Percentiles rank a stretch among this genome's conserved stretches.
These are phyloP conservation scores for Pelargonium nanum DNA, from an alignment of 345 rosid genomes.

Conservation along the genomic window DNA sequence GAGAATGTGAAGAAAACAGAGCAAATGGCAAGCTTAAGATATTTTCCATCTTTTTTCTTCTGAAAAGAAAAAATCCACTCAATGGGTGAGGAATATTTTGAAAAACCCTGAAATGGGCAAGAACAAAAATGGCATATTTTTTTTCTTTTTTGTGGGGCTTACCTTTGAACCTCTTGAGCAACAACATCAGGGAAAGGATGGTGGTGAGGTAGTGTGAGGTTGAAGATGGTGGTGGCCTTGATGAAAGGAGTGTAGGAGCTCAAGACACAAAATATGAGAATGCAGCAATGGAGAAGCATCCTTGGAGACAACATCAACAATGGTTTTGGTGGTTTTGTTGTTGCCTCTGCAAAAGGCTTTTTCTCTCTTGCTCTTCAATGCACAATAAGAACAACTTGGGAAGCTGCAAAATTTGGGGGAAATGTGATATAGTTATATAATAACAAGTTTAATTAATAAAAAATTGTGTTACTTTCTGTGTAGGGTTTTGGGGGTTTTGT, in stretches of 20 bases:
- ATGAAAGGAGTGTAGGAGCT: slow-evolving; percentile 11
- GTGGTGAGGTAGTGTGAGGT: slow-evolving; percentile 48
- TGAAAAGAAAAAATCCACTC: no score
- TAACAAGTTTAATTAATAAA: not conserved
- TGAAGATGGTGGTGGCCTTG: slow-evolving; percentile 13
- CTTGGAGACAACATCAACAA: slow-evolving; percentile 12
- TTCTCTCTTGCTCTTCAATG: slow-evolving; percentile 10
- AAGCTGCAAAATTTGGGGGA: slow-evolving; percentile 14
- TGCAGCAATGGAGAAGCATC: slow-evolving; percentile 31
- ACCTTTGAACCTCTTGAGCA: slow-evolving; percentile 42
- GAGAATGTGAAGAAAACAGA: not conserved
- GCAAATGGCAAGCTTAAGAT: not conserved
- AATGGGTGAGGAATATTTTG: not conserved
- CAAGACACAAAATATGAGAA: slow-evolving; percentile 27
- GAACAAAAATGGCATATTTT: slow-evolving; percentile 1
- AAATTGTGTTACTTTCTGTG: not conserved
- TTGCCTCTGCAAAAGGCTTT: not conserved
- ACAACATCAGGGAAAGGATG: slow-evolving; percentile 51
- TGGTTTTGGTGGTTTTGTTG: not conserved
- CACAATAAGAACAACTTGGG: slow-evolving; percentile 13
- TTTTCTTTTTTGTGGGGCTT: slow-evolving; percentile 2
- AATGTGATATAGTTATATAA: slow-evolving; percentile 23
- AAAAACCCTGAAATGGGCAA: slow-evolving; percentile 8
- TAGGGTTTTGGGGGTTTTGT: slow-evolving; percentile 1
- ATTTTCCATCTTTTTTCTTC: not conserved